A percentile compares a stretch with the other conserved stretches of the same genome.
phyloP scores from a whole-genome alignment of 495 filamentous ascomycete genomes.

The Talaromyces borbonicus region DNA sequence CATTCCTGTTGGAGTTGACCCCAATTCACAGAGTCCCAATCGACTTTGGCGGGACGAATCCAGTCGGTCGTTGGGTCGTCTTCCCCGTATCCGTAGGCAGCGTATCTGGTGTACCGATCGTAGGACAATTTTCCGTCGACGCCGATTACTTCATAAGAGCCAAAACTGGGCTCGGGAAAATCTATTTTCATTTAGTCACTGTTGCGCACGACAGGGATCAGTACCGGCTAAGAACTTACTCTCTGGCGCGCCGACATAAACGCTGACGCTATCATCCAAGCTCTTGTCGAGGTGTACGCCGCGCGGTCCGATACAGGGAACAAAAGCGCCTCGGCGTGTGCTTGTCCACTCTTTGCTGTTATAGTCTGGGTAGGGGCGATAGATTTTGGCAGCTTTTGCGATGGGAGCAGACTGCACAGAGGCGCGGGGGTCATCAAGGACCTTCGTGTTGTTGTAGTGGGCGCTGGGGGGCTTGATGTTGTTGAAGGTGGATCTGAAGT shows the following conservation, averaged over 20 bases:
- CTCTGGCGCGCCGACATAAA: constrained; percentile 28
- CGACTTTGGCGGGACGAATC: constrained; percentile 20
- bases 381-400: constrained; percentile 17
- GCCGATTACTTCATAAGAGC: constrained; percentile 37
- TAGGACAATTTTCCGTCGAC: constrained; percentile 39
- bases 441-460: background rate
- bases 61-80: constrained; percentile 19
- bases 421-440: constrained; percentile 4
- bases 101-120: constrained; percentile 46
- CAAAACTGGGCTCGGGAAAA: constrained; percentile 35
- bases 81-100: constrained; percentile 35
- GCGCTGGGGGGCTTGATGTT: background rate
- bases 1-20: constrained; percentile 57
- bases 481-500: constrained; percentile 6
- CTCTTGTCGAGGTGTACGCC: constrained; percentile 34
- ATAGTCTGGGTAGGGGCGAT: constrained; percentile 43
- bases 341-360: constrained; percentile 34
- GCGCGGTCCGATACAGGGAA: constrained; percentile 38
- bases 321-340: constrained; percentile 28
- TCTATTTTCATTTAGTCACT: background rate
- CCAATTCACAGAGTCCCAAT: constrained; percentile 66
- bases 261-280: constrained; percentile 34
- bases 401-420: constrained; percentile 1
- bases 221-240: constrained; percentile 8
- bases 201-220: background rate